These are phyloP conservation scores for Pleurotus eryngii DNA, from an alignment of 768 basidiomycete species.

Conservation along the genomic window DNA sequence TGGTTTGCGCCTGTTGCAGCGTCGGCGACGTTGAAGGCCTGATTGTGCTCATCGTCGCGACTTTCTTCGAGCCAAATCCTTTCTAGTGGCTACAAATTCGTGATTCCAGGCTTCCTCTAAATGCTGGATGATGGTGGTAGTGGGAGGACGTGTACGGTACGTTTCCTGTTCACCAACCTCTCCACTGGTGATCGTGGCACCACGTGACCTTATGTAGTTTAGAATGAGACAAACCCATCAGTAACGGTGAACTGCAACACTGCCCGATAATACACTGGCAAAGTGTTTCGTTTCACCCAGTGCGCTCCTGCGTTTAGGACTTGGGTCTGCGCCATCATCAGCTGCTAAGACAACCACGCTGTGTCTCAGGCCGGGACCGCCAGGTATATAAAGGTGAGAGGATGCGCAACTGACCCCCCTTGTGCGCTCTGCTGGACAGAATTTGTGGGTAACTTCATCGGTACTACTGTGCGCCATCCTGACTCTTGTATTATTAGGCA, in stretches of 20 bases:
- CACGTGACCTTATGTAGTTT: background rate
- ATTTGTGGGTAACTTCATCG: background rate
- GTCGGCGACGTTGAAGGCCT: constrained; percentile 32
- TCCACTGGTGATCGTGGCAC: background rate
- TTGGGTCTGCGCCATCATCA: background rate
- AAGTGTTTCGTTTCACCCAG: background rate
- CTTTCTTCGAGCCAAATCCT: background rate
- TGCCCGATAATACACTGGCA: too few relatives aligned
- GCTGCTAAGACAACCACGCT: constrained; percentile 4
- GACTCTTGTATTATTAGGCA: background rate
- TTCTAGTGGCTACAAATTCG: background rate
- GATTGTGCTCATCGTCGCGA: background rate
- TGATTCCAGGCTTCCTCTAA: background rate
- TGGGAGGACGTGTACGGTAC: background rate
- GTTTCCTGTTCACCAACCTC: background rate
- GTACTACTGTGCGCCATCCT: background rate
- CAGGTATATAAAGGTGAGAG: background rate
- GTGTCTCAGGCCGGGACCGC: background rate
- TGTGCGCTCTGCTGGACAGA: constrained; percentile 9
- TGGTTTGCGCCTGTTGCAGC: constrained; percentile 86
- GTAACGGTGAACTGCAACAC: too few relatives aligned
- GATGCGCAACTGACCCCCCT: background rate
- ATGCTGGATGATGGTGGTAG: background rate
- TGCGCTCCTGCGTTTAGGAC: background rate
- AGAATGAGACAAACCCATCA: too few relatives aligned